phyloP scores from a whole-genome alignment of 2,329 filamentous ascomycete genomes.

The Raffaelea ambrosiae region DNA sequence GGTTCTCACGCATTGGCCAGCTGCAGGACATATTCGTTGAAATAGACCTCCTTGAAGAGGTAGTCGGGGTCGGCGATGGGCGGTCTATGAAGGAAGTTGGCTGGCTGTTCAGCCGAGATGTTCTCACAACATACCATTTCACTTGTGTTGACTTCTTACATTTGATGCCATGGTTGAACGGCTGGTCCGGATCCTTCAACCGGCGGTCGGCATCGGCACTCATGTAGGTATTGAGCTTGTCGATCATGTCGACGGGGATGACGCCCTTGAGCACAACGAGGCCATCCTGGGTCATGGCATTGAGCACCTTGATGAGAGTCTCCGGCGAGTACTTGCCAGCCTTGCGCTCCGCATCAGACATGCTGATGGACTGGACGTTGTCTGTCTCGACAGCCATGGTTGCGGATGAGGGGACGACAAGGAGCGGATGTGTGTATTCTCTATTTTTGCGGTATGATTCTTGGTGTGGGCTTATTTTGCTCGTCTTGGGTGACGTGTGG shows the following conservation, averaged over 20 bases:
- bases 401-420: too few species aligned
- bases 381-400: background rate
- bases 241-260: slow-evolving; percentile 12
- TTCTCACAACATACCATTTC: background rate
- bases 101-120: background rate
- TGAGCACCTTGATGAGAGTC: slow-evolving; percentile 10
- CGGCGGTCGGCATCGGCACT: slow-evolving; percentile 12
- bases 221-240: slow-evolving; percentile 14
- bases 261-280: slow-evolving; percentile 16
- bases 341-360: background rate
- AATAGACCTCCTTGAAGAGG: slow-evolving; percentile 29
- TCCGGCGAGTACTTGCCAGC: slow-evolving; percentile 4
- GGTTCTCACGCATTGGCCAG: slow-evolving; percentile 24
- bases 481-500: background rate
- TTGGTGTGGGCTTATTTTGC: background rate
- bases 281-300: slow-evolving; percentile 16
- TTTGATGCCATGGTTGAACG: slow-evolving; percentile 16
- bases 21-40: slow-evolving; percentile 31
- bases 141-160: slow-evolving; percentile 10
- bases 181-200: slow-evolving; percentile 11
- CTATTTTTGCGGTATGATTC: too few species aligned
- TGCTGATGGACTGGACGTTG: background rate
- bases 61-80: slow-evolving; percentile 27
- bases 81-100: slow-evolving; percentile 18
- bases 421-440: too few species aligned